phyloP scores from a whole-genome alignment of 2,329 filamentous ascomycete genomes.

The Apiospora hydei region DNA sequence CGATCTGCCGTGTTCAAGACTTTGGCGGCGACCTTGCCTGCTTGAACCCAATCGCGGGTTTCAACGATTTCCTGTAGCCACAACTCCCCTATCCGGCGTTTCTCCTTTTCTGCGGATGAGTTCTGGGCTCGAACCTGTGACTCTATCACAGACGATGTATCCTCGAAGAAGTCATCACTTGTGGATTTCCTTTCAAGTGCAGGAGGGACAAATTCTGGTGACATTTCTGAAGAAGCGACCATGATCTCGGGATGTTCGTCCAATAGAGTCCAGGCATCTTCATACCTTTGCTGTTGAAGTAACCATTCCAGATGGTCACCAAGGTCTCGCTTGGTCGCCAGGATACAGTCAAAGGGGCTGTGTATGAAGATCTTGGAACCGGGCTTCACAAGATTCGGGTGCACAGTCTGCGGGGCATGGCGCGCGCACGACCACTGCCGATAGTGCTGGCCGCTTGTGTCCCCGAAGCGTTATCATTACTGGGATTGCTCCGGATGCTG shows the following conservation, averaged over 20 bases:
- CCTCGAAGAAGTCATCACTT: slow-evolving; percentile 76
- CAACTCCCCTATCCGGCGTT: slow-evolving; percentile 86
- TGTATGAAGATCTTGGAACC: slow-evolving; percentile 86
- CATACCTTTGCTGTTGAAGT: slow-evolving; percentile 79
- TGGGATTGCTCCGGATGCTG: slow-evolving; percentile 72
- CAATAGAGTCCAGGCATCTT: slow-evolving; percentile 87
- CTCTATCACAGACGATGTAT: slow-evolving; percentile 68
- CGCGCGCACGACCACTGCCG: slow-evolving; percentile 43
- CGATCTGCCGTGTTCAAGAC: slow-evolving; percentile 80
- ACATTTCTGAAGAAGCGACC: slow-evolving; percentile 49
- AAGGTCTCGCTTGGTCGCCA: slow-evolving; percentile 86
- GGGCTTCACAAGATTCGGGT: slow-evolving; percentile 63
- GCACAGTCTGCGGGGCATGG: slow-evolving; percentile 47
- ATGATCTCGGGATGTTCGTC: slow-evolving; percentile 85
- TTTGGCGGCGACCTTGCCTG: slow-evolving; percentile 81
- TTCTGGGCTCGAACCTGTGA: slow-evolving; percentile 64
- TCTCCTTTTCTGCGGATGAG: slow-evolving; percentile 82
- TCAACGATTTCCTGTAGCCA: slow-evolving; percentile 90
- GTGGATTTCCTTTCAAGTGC: slow-evolving; percentile 50
- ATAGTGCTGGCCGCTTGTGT: slow-evolving; percentile 51
- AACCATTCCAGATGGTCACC: slow-evolving; percentile 88
- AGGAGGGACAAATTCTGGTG: slow-evolving; percentile 46
- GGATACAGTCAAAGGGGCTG: slow-evolving; percentile 95
- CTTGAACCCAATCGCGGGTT: slow-evolving; percentile 75
- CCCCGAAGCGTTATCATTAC: slow-evolving; percentile 65